Conservation (phyloP, 257 asterid species). For the Parsonsia alboflavescens region DNA sequence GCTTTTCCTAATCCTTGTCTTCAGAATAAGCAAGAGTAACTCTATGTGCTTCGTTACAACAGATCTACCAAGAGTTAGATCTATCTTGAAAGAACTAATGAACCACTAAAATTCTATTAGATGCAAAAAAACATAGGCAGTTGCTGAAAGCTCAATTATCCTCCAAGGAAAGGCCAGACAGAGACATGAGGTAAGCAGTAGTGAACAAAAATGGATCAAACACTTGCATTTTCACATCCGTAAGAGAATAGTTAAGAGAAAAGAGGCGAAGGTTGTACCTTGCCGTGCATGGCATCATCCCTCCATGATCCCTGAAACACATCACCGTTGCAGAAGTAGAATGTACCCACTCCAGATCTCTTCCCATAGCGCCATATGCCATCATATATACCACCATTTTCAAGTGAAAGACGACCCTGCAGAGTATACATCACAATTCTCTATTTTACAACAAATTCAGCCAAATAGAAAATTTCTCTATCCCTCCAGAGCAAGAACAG, state of each 20-base stretch:
- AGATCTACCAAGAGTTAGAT: conserved; percentile 1
- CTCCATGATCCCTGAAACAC: conserved; percentile 97
- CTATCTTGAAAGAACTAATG: neutral
- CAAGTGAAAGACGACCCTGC: conserved; percentile 81
- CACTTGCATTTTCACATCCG: neutral
- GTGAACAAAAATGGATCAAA: neutral
- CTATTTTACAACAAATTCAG: neutral
- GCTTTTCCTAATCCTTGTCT: neutral
- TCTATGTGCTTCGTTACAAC: neutral
- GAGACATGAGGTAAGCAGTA: neutral
- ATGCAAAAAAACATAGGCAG: neutral
- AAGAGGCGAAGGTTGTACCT: conserved; percentile 43
- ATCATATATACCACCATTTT: conserved; percentile 83
- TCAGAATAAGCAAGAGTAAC: neutral
- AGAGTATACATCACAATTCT: conserved; percentile 9
- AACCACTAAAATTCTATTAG: neutral
- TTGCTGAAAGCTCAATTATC: neutral
- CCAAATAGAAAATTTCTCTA: conserved; percentile 10
- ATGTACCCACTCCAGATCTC: conserved; percentile 82
- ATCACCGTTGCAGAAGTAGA: conserved; percentile 84
- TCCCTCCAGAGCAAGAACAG: conserved; percentile 16
- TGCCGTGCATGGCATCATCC: conserved; percentile 96
- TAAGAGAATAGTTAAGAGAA: neutral
- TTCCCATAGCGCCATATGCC: conserved; percentile 98
- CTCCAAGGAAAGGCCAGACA: neutral